These are phyloP conservation scores for Solanum bulbocastanum DNA, from an alignment of 257 asterid species.

Conservation along the genomic window DNA sequence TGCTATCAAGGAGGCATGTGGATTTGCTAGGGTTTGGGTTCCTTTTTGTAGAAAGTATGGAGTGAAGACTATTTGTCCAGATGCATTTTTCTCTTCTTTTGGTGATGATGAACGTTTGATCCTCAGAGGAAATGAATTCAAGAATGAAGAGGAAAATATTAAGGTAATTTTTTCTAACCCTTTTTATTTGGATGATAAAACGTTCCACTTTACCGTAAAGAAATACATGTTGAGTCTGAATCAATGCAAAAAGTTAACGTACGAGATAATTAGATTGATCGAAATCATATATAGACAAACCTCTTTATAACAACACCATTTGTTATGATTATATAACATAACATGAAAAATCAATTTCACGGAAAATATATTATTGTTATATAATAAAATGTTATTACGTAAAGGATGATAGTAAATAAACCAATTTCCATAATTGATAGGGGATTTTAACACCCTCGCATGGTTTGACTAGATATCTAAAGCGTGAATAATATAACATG, in stretches of 20 bases:
- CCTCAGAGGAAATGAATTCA: slow-evolving; percentile 31
- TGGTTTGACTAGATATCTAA: background rate
- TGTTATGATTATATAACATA: background rate
- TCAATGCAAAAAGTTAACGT: background rate
- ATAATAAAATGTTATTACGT: background rate
- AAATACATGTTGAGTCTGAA: background rate
- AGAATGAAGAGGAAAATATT: slow-evolving; percentile 29
- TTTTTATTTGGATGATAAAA: background rate
- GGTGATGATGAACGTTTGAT: slow-evolving; percentile 41
- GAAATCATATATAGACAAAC: background rate
- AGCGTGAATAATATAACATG: background rate
- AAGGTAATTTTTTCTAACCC: slow-evolving; percentile 23
- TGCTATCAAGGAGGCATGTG: slow-evolving; percentile 51
- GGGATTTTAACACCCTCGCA: background rate
- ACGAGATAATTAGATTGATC: background rate
- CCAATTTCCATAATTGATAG: background rate
- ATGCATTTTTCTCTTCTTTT: slow-evolving; percentile 48
- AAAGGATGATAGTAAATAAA: background rate
- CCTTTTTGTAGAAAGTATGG: slow-evolving; percentile 63
- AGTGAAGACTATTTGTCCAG: slow-evolving; percentile 53
- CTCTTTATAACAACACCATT: background rate
- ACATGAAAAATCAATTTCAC: background rate
- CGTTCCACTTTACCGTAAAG: background rate
- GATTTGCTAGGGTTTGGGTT: slow-evolving; percentile 49
- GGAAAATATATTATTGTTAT: background rate